Percentiles rank a stretch among this genome's conserved stretches.
phyloP scores from a whole-genome alignment of 2,329 filamentous ascomycete species.

The Hymenoscyphus infarciens region DNA sequence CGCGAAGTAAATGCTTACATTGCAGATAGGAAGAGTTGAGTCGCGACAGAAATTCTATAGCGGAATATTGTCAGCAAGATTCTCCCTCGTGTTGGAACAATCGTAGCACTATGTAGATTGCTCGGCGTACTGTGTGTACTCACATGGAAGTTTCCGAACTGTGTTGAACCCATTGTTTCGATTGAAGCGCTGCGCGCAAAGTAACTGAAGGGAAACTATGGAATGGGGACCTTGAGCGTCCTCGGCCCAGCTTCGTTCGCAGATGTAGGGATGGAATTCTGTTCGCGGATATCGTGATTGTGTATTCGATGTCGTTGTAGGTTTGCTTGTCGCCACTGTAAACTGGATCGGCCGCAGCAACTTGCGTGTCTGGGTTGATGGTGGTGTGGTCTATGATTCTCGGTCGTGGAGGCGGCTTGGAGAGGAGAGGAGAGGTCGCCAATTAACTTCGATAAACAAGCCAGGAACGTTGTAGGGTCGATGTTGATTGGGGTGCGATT shows the following conservation, averaged over 20 bases:
- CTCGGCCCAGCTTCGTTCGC: not conserved
- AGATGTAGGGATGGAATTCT: not conserved
- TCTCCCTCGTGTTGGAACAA: not conserved
- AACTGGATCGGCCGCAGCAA: not conserved
- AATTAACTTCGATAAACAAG: not conserved
- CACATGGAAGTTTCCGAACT: conserved; percentile 58
- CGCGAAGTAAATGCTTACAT: conserved; percentile 54
- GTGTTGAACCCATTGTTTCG: conserved; percentile 33
- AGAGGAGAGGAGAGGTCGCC: not conserved
- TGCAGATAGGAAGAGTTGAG: conserved; percentile 79
- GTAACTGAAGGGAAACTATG: conserved; percentile 5
- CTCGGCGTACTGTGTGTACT: conserved; percentile 13
- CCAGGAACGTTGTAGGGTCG: conserved; percentile 6
- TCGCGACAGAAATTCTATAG: conserved; percentile 75
- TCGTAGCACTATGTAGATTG: not conserved
- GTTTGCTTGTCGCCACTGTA: not conserved
- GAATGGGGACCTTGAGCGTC: conserved; percentile 1
- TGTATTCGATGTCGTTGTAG: conserved; percentile 1
- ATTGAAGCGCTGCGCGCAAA: conserved; percentile 6
- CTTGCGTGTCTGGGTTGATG: conserved; percentile 4
- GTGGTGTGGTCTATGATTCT: conserved; percentile 1
- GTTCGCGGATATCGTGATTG: not conserved
- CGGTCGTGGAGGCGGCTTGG: not conserved
- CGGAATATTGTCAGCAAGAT: conserved; percentile 21
- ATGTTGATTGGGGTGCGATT: not conserved